These are phyloP conservation scores for Amylocarpus encephaloides DNA, from an alignment of 2,329 filamentous ascomycete species.

Conservation along the genomic window DNA sequence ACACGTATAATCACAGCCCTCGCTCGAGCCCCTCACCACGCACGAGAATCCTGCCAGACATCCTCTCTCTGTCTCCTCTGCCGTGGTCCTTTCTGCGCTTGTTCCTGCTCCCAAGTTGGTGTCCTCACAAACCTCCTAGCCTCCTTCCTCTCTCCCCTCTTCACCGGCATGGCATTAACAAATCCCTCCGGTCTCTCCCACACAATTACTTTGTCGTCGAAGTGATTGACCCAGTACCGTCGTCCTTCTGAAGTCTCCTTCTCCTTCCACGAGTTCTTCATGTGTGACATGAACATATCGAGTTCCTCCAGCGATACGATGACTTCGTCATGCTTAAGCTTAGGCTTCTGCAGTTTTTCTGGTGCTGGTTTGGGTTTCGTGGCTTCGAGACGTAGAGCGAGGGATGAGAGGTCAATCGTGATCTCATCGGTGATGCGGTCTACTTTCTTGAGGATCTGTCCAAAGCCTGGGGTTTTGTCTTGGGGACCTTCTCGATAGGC, in stretches of 20 bases:
- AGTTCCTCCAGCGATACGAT: conserved; percentile 8
- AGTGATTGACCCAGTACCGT: conserved; percentile 11
- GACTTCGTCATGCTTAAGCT: conserved; percentile 8
- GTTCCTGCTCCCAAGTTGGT: conserved; percentile 4
- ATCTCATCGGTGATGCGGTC: conserved; percentile 9
- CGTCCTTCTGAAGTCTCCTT: not conserved
- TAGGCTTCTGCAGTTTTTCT: not conserved
- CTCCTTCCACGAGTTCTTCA: conserved; percentile 14
- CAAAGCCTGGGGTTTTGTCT: conserved; percentile 14
- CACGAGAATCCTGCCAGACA: not conserved
- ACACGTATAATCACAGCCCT: not conserved
- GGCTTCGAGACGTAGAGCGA: conserved; percentile 7
- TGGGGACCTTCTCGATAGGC: conserved; percentile 3
- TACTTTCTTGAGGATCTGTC: conserved; percentile 6
- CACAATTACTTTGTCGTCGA: conserved; percentile 10
- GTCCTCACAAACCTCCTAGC: not conserved
- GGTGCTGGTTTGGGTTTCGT: not conserved
- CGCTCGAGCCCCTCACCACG: not conserved
- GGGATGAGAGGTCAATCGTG: conserved; percentile 1
- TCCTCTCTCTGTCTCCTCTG: not conserved
- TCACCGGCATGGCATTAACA: conserved; percentile 1
- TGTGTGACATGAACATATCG: conserved; percentile 7
- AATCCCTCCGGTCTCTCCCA: conserved; percentile 13
- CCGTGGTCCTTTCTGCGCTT: not conserved
- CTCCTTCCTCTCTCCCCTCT: no score